Conservation (phyloP, 2,329 filamentous ascomycete genomes). For the Emmonsia crescens region DNA sequence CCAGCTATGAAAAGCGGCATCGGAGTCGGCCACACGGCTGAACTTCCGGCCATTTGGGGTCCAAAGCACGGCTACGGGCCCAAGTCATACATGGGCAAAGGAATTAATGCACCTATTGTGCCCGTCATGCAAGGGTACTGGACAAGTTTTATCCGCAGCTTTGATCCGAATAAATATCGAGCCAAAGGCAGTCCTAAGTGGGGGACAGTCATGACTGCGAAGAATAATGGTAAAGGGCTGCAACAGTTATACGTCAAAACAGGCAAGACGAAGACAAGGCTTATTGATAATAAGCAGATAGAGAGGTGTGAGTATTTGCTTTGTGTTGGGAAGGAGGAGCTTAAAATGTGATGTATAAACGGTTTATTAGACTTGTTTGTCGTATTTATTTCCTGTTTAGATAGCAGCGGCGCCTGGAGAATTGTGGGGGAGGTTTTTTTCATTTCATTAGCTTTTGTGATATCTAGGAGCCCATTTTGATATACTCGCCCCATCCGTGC, state of each 20-base stretch:
- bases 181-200: constrained; percentile 40
- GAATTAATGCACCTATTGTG: constrained; percentile 47
- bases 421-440: background rate
- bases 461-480: background rate
- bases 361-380: background rate
- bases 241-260: constrained; percentile 37
- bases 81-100: constrained; percentile 40
- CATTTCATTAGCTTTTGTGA: background rate
- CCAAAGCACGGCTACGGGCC: constrained; percentile 47
- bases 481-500: background rate
- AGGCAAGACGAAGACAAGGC: constrained; percentile 38
- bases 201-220: constrained; percentile 33
- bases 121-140: constrained; percentile 59
- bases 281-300: constrained; percentile 29
- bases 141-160: constrained; percentile 58
- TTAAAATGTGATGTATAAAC: constrained; percentile 34
- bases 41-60: constrained; percentile 58
- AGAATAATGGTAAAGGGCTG: constrained; percentile 16
- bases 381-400: background rate
- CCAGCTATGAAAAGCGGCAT: constrained; percentile 41
- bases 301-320: constrained; percentile 40
- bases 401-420: background rate
- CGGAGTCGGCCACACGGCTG: constrained; percentile 58
- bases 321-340: constrained; percentile 36
- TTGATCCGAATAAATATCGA: constrained; percentile 54